Percentiles rank a stretch among this genome's conserved stretches.
phyloP scores from a whole-genome alignment of 768 basidiomycete genomes.

The Suillus decipiens region DNA sequence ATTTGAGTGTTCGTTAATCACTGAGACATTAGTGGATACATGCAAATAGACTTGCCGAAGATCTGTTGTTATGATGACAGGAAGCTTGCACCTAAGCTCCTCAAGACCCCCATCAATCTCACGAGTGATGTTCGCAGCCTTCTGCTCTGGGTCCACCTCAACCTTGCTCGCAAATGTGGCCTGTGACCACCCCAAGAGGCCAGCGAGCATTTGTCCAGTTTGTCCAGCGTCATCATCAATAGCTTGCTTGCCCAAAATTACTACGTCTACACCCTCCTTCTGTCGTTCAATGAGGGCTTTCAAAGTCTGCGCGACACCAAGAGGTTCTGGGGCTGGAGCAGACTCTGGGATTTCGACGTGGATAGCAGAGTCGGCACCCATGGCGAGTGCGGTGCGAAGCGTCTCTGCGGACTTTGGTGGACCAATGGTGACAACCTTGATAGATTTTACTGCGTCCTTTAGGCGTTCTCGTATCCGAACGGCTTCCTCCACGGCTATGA shows the following conservation, averaged over 20 bases:
- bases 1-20: slow-evolving; percentile 6
- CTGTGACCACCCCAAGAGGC: slow-evolving; percentile 88
- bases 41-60: slow-evolving; percentile 60
- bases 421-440: slow-evolving; percentile 93
- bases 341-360: slow-evolving; percentile 86
- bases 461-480: slow-evolving; percentile 87
- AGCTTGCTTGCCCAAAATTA: slow-evolving; percentile 97
- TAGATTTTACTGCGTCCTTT: slow-evolving; percentile 76
- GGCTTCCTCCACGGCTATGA: slow-evolving; percentile 92
- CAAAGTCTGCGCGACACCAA: slow-evolving; percentile 87
- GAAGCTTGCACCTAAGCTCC: slow-evolving; percentile 76
- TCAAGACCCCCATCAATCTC: slow-evolving; percentile 96
- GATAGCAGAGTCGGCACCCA: slow-evolving; percentile 93
- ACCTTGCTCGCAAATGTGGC: slow-evolving; percentile 94
- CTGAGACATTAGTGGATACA: neutral
- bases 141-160: slow-evolving; percentile 63
- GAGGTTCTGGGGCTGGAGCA: slow-evolving; percentile 79
- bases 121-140: slow-evolving; percentile 70
- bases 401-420: slow-evolving; percentile 88
- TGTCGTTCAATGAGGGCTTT: slow-evolving; percentile 70
- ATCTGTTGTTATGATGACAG: slow-evolving; percentile 90
- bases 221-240: slow-evolving; percentile 97
- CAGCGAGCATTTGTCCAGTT: slow-evolving; percentile 97
- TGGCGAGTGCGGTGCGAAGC: slow-evolving; percentile 93
- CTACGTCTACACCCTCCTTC: slow-evolving; percentile 69